Evolutionary conservation across 2,329 filamentous ascomycete genomes (phyloP), one percentile per base, ranked within the genome.

Genomic region (Chaetomiaceae sp.): DNA sequence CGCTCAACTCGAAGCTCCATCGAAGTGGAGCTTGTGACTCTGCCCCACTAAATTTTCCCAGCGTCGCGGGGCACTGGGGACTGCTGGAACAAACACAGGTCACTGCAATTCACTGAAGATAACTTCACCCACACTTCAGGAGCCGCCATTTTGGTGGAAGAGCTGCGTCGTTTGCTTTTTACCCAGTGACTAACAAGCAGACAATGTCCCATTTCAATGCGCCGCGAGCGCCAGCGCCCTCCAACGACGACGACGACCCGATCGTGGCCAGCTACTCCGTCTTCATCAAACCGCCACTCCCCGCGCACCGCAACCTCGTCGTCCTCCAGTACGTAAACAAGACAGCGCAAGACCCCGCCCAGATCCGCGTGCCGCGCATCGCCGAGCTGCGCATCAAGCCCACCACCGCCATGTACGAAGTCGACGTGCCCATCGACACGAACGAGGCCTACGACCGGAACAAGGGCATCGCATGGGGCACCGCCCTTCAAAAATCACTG

Each of bases 281-380:
- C 65, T 91, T 84, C 68, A 81, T 95, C 62, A 95, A 90, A 57
- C 84, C 88, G 18, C 70, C 76, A 17, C 77, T 85, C 37, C 74
- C 81, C 4, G 63, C 68, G 14, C 72, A 73, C 58, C 81, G 79
- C 49, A 76, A 83, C 55, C 78, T 89, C 49, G 84, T 91, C 58
- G 78, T 97, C 53, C 78, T 98, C 37, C 90, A 97, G 70, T 94
- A 95, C 65, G 84, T 90, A 20, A 90, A 90, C 67, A 85, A 87
- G 52, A 73, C 74, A 32, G 72, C 79, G 48, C 72, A 78, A 33
- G 76, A 83, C 52, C 61, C 67, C 10, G 59, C 67, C 38, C 65
- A 62, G 43, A 56, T 64, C 42, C 74, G 78, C 6, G 84, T 86
- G 66, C 77, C 77, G 45, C 73, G 78, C 18, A 86, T 91, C 10